These are phyloP conservation scores for Eleusine indica DNA, from an alignment of 176 grass and related monocot genomes.

Conservation along the genomic window DNA sequence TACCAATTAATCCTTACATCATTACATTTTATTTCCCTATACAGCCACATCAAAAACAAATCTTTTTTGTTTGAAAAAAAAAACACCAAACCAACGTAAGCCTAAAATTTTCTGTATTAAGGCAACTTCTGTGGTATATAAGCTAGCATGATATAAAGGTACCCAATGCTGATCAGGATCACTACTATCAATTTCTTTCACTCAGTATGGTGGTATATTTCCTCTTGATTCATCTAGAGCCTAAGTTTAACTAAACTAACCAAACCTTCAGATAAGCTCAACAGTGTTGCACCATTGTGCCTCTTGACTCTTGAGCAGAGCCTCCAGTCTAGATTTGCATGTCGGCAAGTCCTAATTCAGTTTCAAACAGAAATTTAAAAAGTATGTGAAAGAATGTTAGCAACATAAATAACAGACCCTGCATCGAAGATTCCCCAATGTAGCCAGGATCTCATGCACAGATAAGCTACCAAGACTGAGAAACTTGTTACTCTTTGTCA, in stretches of 20 bases:
- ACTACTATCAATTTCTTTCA: background rate
- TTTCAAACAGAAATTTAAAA: slow-evolving; percentile 43
- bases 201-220: background rate
- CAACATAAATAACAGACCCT: slow-evolving; percentile 15
- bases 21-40: background rate
- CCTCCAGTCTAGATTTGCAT: slow-evolving; percentile 39
- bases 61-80: background rate
- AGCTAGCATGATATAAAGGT: background rate
- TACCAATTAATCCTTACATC: background rate
- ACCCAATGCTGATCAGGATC: slow-evolving; percentile 1
- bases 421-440: slow-evolving; percentile 15
- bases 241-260: slow-evolving; percentile 26
- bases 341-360: slow-evolving; percentile 44
- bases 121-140: slow-evolving; percentile 3
- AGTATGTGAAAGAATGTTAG: slow-evolving; percentile 37
- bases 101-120: slow-evolving; percentile 16
- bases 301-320: slow-evolving; percentile 55
- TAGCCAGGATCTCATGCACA: slow-evolving; percentile 26
- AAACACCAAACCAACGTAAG: background rate
- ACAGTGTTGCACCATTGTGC: slow-evolving; percentile 17
- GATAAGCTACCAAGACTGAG: slow-evolving; percentile 24
- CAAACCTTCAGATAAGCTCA: slow-evolving; percentile 37
- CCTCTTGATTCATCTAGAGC: background rate
- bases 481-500: slow-evolving; percentile 39
- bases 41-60: slow-evolving; percentile 4